Evolutionary conservation across 2,329 filamentous ascomycete genomes (phyloP), one percentile per base, ranked within the genome.

Genomic region (Coniochaeta hoffmannii): DNA sequence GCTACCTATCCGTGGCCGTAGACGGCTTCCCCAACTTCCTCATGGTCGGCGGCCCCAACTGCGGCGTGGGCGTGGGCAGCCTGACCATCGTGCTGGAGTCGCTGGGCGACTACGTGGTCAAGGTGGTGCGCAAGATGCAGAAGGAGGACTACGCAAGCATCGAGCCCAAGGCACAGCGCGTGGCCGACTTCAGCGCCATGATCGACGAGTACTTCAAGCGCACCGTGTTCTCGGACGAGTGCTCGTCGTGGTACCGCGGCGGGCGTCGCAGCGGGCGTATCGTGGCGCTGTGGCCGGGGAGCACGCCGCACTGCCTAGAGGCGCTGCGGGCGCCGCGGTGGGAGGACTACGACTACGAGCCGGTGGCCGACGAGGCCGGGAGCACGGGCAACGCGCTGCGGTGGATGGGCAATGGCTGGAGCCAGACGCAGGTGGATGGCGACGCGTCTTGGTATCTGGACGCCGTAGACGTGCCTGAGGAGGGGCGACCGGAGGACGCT

Each of bases 211-310:
- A 78, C 60, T 75, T 79, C 63, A 70, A 73, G 58, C 63, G 68
- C 9, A 76, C 73, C 0, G 74, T 78, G 1, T 78, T 75, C 62
- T 65, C 70, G 1, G 74, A 73, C 51, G 63, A 65, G 6, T 81
- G 78, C 64, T 72, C 71, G 56, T 76, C 73, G 51, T 81, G 77
- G 78, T 81, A 81, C 62, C 77, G 77, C 64, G 71, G 72, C 35
- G 69, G 71, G 12, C 68, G 68, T 26, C 72, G 69, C 7, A 71
- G 71, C 11, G 61, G 70, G 55, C 63, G 68, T 41, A 67, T 75
- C 56, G 65, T 67, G 17, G 72, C 69, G 1, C 63, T 74, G n/a
- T 76, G 73, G 73, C 72, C 73, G 1, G 73, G 73, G 8, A 72
- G 69, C 26, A 69, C 68, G 6, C 65, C 73, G 31, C 73, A 76